Percentiles rank a stretch among this genome's conserved stretches.
Evolutionary conservation across 176 grass and related monocot genomes (phyloP).

Genomic region (Oryza punctata): DNA sequence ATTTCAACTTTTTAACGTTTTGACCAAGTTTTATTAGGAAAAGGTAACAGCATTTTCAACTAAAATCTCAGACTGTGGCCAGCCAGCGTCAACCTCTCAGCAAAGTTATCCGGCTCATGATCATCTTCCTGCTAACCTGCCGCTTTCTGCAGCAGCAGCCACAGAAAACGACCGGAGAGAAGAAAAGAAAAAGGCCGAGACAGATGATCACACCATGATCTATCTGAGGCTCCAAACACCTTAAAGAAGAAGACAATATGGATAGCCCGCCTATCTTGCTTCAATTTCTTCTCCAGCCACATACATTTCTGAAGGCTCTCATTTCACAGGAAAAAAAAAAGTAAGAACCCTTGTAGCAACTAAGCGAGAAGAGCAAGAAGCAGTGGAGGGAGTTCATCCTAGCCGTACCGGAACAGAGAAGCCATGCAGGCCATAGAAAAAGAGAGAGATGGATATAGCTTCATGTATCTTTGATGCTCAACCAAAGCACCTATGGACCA

Average conservation of each 20-base stretch:
- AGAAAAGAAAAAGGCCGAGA: not conserved
- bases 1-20: too few species aligned
- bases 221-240: slow-evolving; percentile 25
- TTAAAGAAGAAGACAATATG: slow-evolving; percentile 25
- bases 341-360: not conserved
- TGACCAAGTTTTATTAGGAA: too few species aligned
- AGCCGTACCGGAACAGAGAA: not conserved
- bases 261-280: slow-evolving; percentile 33
- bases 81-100: too few species aligned
- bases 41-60: too few species aligned
- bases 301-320: slow-evolving; percentile 23
- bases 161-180: not conserved
- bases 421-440: not conserved
- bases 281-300: not conserved
- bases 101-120: too few species aligned
- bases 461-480: slow-evolving; percentile 5
- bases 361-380: not conserved
- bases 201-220: not conserved
- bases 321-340: not conserved
- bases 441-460: not conserved
- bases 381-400: slow-evolving; percentile 33
- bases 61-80: too few species aligned
- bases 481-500: not conserved
- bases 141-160: not conserved
- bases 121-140: not conserved